Base-by-base conservation (phyloP, 352 stramenopile species). In the Globisporangium cederbergense region DNA sequence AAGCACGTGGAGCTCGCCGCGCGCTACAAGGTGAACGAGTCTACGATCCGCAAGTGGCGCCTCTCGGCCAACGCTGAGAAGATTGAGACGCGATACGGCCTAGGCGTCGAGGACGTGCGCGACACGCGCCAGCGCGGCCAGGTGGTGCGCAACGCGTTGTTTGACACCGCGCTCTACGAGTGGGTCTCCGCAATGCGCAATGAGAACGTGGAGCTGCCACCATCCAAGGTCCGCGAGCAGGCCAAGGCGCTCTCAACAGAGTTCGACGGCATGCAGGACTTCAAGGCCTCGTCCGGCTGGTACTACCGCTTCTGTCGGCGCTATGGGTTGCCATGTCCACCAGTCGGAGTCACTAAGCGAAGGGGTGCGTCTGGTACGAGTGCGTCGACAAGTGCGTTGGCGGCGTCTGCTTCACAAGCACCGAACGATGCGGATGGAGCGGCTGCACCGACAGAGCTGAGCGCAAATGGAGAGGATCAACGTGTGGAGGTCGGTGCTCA, bases 1-100 rank as follows among this genome's bases (percentile, higher is more conserved):
- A 78, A 68, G 51, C 76, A 88, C 64, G 76, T 83, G 14, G 74
- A 81, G 62, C 74, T 85, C 45, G 78, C 76, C 7, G 56, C 56
- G 59, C 73, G 66, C 62, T 88, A 81, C 68, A 65, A 65, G 58
- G 77, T 88, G 30, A 82, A 81, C 58, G 76, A 81, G 64, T 82
- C 78, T 25, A 83, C 78, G n/a, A 86, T 88, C 64, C 76, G 77
- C 66, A 84, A 81, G 58, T 85, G 76, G 76, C 76, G 76, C 14
- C 62, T 58, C 30, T 55, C 75, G 46, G 54, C 25, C 22, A 82
- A 85, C 60, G 72, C 74, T 22, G 42, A 72, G 32, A 73, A 73
- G 43, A 72, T 85, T 57, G 67, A 80, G 30, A 60, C 70, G 54
- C 76, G 79, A 28, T 81, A 85, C 62, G 53, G 47, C 20, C 65